Evolutionary conservation across 768 basidiomycete genomes (phyloP).

Genomic region (Fibroporia radiculosa): DNA sequence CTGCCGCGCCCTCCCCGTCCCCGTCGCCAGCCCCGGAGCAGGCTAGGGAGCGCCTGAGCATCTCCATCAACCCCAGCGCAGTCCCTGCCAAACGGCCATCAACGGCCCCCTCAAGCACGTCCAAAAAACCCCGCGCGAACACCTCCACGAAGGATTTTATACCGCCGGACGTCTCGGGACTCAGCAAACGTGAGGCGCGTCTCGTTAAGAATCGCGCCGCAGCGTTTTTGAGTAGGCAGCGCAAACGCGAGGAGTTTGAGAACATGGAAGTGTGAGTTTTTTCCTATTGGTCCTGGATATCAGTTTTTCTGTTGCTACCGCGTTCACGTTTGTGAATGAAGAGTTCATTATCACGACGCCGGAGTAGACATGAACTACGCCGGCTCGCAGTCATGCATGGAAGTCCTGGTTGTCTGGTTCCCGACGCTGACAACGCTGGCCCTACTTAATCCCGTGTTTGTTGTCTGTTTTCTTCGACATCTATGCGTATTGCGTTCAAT

Average conservation of each 20-base stretch:
- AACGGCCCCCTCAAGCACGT: conserved; percentile 11
- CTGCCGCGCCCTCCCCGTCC: conserved; percentile 23
- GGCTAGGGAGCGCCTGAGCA: conserved; percentile 22
- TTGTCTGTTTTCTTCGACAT: no score
- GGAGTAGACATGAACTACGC: no score
- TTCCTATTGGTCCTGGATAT: conserved; percentile 7
- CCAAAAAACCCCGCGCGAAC: conserved; percentile 41
- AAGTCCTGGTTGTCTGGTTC: no score
- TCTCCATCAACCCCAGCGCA: conserved; percentile 11
- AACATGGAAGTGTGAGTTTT: conserved; percentile 77
- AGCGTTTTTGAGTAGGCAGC: conserved; percentile 84
- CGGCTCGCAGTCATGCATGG: no score
- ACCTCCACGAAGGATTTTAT: conserved; percentile 74
- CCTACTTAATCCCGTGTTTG: no score
- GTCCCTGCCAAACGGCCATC: conserved; percentile 19
- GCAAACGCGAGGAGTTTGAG: conserved; percentile 91
- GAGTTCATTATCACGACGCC: no score
- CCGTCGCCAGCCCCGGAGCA: conserved; percentile 26
- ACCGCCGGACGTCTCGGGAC: conserved; percentile 81
- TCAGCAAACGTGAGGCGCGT: conserved; percentile 85
- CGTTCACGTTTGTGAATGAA: no score
- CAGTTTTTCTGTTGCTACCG: conserved; percentile 4
- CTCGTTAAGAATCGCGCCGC: conserved; percentile 90
- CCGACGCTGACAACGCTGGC: no score
- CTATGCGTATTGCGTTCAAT: no score